Conservation (phyloP, 768 basidiomycete species). For the Kwoniella dejecticola region DNA sequence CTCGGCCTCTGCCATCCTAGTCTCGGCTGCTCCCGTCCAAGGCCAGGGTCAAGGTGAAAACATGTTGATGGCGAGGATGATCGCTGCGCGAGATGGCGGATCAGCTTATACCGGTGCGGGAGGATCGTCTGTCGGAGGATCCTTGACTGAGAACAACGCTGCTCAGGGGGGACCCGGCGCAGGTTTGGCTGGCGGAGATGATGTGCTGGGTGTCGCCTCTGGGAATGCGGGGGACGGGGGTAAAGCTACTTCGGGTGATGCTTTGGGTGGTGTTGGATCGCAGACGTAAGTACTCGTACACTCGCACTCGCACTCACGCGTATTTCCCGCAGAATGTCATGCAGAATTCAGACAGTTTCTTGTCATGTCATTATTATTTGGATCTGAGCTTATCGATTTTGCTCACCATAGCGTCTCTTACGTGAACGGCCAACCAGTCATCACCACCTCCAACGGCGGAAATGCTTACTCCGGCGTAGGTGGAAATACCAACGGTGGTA, state of each 20-base stretch:
- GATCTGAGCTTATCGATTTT: not conserved
- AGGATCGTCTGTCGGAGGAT: conserved; percentile 38
- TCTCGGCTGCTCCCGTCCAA: conserved; percentile 34
- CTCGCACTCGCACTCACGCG: not conserved
- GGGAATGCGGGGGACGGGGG: conserved; percentile 46
- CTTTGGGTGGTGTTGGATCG: conserved; percentile 33
- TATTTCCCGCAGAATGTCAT: too few species aligned
- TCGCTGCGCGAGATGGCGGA: conserved; percentile 41
- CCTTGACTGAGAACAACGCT: conserved; percentile 25
- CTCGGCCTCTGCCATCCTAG: conserved; percentile 21
- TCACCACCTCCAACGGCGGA: conserved; percentile 32
- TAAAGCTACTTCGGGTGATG: conserved; percentile 40
- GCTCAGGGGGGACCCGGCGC: conserved; percentile 10
- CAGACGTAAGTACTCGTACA: conserved; percentile 16
- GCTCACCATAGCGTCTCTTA: conserved; percentile 14
- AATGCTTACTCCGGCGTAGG: conserved; percentile 46
- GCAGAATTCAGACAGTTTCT: too few species aligned
- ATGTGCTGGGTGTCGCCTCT: conserved; percentile 23
- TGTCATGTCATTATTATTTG: too few species aligned
- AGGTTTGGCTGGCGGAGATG: conserved; percentile 13
- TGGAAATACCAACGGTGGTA: conserved; percentile 43
- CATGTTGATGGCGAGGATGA: too few species aligned
- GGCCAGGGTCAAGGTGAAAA: too few species aligned
- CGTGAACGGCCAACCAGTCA: conserved; percentile 25
- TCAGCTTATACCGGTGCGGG: conserved; percentile 45